Evolutionary conservation across 768 basidiomycete species (phyloP).

Genomic region (Lactarius psammicola): DNA sequence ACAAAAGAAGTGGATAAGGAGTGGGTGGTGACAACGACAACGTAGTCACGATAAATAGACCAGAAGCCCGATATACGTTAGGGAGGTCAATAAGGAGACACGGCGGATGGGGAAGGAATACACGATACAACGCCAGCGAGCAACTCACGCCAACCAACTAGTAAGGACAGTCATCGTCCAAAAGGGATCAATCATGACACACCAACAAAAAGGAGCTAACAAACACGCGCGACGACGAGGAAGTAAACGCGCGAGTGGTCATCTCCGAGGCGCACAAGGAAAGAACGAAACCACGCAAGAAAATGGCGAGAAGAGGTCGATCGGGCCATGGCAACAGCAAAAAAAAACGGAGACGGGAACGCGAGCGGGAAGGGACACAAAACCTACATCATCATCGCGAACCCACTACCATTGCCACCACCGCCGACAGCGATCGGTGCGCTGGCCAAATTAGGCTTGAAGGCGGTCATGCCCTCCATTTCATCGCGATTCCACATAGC

Average conservation of each 20-base stretch:
- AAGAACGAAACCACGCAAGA: slow-evolving; percentile 9
- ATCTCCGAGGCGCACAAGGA: slow-evolving; percentile 16
- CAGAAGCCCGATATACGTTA: not conserved
- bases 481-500: slow-evolving; percentile 31
- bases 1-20: not conserved
- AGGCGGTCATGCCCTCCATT: slow-evolving; percentile 38
- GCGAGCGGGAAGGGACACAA: not conserved
- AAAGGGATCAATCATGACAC: slow-evolving; percentile 9
- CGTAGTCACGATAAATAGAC: slow-evolving; percentile 20
- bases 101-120: slow-evolving; percentile 9
- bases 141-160: slow-evolving; percentile 22
- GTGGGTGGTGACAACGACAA: slow-evolving; percentile 3
- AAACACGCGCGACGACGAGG: not conserved
- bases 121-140: slow-evolving; percentile 21
- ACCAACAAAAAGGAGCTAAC: slow-evolving; percentile 3
- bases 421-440: slow-evolving; percentile 41
- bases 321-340: slow-evolving; percentile 20
- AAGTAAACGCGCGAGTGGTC: not conserved
- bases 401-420: slow-evolving; percentile 39
- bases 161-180: slow-evolving; percentile 21
- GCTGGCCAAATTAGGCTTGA: slow-evolving; percentile 36
- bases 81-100: slow-evolving; percentile 6
- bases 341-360: not conserved
- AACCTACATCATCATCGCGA: slow-evolving; percentile 41
- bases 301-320: slow-evolving; percentile 4